phyloP scores from a whole-genome alignment of 768 basidiomycete species.

The Galerina marginata region DNA sequence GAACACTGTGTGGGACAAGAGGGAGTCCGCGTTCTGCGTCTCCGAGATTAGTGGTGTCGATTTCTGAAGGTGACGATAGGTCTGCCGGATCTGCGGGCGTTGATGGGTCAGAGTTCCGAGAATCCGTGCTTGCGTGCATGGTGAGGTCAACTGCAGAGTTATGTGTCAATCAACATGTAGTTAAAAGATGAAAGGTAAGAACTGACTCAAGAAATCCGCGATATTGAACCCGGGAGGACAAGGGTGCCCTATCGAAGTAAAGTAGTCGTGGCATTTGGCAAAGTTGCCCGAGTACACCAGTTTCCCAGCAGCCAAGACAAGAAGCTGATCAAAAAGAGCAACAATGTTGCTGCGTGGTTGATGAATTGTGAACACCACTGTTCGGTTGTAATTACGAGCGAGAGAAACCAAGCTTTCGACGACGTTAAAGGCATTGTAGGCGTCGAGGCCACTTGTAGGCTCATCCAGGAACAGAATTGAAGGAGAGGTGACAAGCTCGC shows the following conservation, averaged over 20 bases:
- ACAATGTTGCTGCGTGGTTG: slow-evolving; percentile 99
- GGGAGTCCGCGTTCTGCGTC: slow-evolving; percentile 76
- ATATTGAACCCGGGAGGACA: slow-evolving; percentile 97
- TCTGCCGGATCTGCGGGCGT: neutral
- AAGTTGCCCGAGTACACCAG: slow-evolving; percentile 86
- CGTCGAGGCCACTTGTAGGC: slow-evolving; percentile 94
- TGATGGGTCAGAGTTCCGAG: slow-evolving; percentile 35
- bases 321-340: slow-evolving; percentile 89
- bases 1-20: slow-evolving; percentile 30
- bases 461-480: slow-evolving; percentile 97
- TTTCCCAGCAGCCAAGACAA: slow-evolving; percentile 85
- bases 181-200: neutral
- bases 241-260: slow-evolving; percentile 74
- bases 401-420: slow-evolving; percentile 87
- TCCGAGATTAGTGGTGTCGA: slow-evolving; percentile 48
- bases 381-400: slow-evolving; percentile 88
- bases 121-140: slow-evolving; percentile 56
- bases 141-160: slow-evolving; percentile 67
- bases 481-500: slow-evolving; percentile 96
- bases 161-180: neutral
- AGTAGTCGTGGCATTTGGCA: slow-evolving; percentile 77
- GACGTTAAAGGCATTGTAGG: slow-evolving; percentile 96
- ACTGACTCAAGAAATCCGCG: slow-evolving; percentile 93
- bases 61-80: slow-evolving; percentile 36
- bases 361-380: slow-evolving; percentile 97